These are phyloP conservation scores for Aspergillus brunneoviolaceus DNA, from an alignment of 2,329 filamentous ascomycete species.

Conservation along the genomic window DNA sequence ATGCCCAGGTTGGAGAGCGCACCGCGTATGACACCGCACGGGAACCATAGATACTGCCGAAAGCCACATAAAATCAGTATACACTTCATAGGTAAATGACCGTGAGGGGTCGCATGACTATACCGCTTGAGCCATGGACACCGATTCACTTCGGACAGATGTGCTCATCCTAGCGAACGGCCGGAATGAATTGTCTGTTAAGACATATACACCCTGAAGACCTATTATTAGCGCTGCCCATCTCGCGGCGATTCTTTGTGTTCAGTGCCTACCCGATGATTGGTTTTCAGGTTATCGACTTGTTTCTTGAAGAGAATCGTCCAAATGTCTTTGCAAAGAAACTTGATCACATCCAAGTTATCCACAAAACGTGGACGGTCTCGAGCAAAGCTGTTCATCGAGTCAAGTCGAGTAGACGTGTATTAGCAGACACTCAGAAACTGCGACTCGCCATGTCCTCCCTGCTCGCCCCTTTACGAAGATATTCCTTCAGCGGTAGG, in stretches of 20 bases:
- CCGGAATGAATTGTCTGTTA: slow-evolving; percentile 89
- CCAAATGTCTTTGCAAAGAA: slow-evolving; percentile 98
- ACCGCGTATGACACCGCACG: slow-evolving; percentile 86
- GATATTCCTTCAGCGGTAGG: background rate
- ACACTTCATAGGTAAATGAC: background rate
- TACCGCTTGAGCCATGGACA: slow-evolving; percentile 76
- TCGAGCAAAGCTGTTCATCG: slow-evolving; percentile 38
- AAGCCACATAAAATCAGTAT: background rate
- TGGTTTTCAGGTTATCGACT: slow-evolving; percentile 97
- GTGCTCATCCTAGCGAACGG: slow-evolving; percentile 88
- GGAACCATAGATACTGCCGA: slow-evolving; percentile 84
- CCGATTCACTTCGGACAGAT: slow-evolving; percentile 70
- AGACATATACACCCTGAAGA: slow-evolving; percentile 80
- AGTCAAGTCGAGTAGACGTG: background rate
- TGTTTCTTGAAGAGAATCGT: slow-evolving; percentile 92
- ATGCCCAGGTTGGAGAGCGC: slow-evolving; percentile 92
- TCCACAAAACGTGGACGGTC: slow-evolving; percentile 87
- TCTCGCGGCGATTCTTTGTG: background rate
- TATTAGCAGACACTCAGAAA: background rate
- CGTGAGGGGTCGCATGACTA: slow-evolving; percentile 26
- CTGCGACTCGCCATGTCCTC: background rate
- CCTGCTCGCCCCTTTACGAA: background rate
- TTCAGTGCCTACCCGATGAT: slow-evolving; percentile 68
- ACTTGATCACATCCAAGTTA: slow-evolving; percentile 94
- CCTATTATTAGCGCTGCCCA: slow-evolving; percentile 2